Evolutionary conservation across 176 grass and related monocot genomes (phyloP).

Genomic region (Puya raimondii): DNA sequence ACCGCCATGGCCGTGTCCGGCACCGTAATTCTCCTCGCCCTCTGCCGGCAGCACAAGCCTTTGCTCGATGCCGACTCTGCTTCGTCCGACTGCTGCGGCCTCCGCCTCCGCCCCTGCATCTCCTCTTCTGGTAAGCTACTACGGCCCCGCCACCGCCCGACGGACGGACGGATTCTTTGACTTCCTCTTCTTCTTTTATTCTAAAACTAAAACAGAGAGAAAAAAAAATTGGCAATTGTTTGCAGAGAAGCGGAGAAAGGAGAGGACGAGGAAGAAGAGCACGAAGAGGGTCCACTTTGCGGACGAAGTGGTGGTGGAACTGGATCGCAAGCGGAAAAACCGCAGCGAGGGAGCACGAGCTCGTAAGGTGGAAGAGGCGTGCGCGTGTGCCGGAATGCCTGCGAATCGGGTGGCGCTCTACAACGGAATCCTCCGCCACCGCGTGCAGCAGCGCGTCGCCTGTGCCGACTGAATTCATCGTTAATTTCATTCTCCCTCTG

Average conservation of each 20-base stretch:
- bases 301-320: conserved; percentile 36
- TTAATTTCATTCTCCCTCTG: neutral
- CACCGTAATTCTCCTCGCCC: conserved; percentile 64
- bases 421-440: conserved; percentile 70
- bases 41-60: conserved; percentile 35
- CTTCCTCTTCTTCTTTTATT: neutral
- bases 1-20: conserved; percentile 92
- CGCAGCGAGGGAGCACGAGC: neutral
- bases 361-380: neutral
- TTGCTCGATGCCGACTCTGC: no score
- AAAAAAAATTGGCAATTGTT: neutral
- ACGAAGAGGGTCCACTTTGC: conserved; percentile 85
- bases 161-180: neutral
- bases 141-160: no score
- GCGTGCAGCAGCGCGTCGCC: conserved; percentile 51
- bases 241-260: conserved; percentile 52
- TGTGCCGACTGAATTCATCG: conserved; percentile 47
- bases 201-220: no score
- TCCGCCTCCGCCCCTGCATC: conserved; percentile 35
- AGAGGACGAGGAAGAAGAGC: conserved; percentile 34
- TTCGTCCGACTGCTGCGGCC: neutral
- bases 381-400: conserved; percentile 56
- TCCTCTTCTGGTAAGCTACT: conserved; percentile 29
- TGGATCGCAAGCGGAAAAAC: neutral
- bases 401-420: conserved; percentile 83